Base-by-base conservation (phyloP, 106 monocot species). In the Amphibolis antarctica region DNA sequence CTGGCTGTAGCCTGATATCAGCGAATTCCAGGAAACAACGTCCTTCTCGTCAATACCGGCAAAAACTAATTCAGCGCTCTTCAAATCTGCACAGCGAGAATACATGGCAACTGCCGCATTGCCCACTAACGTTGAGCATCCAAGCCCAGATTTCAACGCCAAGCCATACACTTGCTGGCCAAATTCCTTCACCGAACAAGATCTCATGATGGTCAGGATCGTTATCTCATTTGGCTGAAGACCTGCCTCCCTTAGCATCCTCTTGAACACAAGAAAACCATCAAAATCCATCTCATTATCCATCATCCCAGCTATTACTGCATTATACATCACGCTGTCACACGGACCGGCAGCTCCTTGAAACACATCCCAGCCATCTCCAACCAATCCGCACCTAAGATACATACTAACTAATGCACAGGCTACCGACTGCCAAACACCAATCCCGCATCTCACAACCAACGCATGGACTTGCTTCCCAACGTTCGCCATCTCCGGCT, bases 11-110 rank as follows among this genome's bases (percentile, higher is more conserved):
- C 60, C 76, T 36, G 76, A 73, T 59, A 81, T 76, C 53, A 81
- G 58, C 30, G 81, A 69, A 66, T 73, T 81, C 81, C 81, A 81
- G 18, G 76, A 81, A 31, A 81, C 62, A 17, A 60, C 23, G 60
- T 81, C 81, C 53, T 69, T 81, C 23, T 60, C 53, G 28, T 28
- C 19, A 0, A 77, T 77, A 59, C 18, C 64, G 0, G 48, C 72
- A 48, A 76, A 76, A 10, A 66, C 53, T 25, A 64, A 20, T 29
- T 29, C 52, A 55, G 76, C 81, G 50, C 53, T 55, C n/a, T 17
- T 28, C 23, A 69, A 54, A 66, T 76, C 63, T 1, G 60, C 53
- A 21, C 31, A 65, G 44, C 42, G 52, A 10, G 69, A 76, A 46
- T 69, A 81, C 81, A 81, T 76, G 22, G 46, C 28, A 1, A 72